phyloP scores from a whole-genome alignment of 108 stramenopile species.

The Pseudonitzschia pungens region DNA sequence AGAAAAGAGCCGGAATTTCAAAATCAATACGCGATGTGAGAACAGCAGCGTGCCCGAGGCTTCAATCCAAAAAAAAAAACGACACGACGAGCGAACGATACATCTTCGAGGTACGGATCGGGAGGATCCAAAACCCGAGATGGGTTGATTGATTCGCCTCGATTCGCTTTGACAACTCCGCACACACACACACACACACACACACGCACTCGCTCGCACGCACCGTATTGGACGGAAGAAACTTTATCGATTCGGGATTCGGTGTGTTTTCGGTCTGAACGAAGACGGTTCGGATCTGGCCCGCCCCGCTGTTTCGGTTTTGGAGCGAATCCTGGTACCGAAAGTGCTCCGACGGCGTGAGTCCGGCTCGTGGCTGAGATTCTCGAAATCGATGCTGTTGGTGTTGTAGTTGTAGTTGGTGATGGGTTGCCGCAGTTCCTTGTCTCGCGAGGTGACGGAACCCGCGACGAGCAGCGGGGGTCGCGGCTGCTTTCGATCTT shows the following conservation, averaged over 20 bases:
- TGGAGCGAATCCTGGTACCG: background rate
- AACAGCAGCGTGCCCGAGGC: too few species aligned
- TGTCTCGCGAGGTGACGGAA: too few species aligned
- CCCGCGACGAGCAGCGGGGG: too few species aligned
- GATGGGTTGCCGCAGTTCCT: too few species aligned
- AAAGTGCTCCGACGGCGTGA: background rate
- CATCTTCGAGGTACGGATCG: too few species aligned
- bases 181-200: constrained; percentile 1
- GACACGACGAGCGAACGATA: too few species aligned
- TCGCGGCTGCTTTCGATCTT: background rate
- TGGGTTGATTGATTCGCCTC: constrained; percentile 46
- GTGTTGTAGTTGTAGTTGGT: background rate
- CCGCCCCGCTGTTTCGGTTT: constrained; percentile 4
- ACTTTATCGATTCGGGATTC: constrained; percentile 97
- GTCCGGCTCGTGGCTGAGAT: background rate
- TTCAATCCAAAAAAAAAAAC: too few species aligned
- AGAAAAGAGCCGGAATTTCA: too few species aligned
- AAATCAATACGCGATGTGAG: too few species aligned
- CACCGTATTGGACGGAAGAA: constrained; percentile 76
- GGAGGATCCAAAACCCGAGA: too few species aligned
- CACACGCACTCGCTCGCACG: background rate
- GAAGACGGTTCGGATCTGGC: constrained; percentile 71
- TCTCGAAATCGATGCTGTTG: background rate
- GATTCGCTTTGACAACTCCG: too few species aligned
- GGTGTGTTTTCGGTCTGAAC: constrained; percentile 96